These are phyloP conservation scores for Mortierella sp. DNA, from an alignment of 371 early-diverging fungal genomes.

Conservation along the genomic window DNA sequence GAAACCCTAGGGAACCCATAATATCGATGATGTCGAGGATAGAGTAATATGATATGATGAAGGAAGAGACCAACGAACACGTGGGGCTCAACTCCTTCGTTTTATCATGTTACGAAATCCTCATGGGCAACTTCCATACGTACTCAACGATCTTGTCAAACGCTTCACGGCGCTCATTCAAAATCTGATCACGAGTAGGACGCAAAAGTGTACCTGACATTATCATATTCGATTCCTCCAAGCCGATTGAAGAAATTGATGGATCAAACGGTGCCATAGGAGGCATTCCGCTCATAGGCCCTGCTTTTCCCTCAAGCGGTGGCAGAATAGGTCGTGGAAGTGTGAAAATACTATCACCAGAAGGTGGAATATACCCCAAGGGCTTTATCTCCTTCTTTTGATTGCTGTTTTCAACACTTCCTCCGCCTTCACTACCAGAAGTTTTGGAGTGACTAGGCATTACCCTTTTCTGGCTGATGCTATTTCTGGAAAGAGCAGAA, in stretches of 20 bases:
- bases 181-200: conserved; percentile 27
- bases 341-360: conserved; percentile 18
- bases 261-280: background rate
- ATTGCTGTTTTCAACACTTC: background rate
- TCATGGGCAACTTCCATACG: conserved; percentile 33
- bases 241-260: background rate
- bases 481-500: background rate
- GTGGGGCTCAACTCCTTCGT: background rate
- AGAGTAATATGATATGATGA: background rate
- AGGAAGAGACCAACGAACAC: background rate
- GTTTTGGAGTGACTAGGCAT: background rate
- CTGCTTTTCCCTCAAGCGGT: conserved; percentile 3
- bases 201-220: conserved; percentile 17
- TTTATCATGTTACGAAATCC: background rate
- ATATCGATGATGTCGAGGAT: background rate
- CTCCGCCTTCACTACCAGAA: background rate
- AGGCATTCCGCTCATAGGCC: background rate
- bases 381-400: background rate
- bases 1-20: too few relatives aligned
- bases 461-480: background rate
- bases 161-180: conserved; percentile 31
- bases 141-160: conserved; percentile 31
- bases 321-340: conserved; percentile 34
- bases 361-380: conserved; percentile 15
- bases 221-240: conserved; percentile 13